Evolutionary conservation across 208 protist species (phyloP), one percentile per base, ranked within the genome.

Genomic region (Trypanosoma theileri): DNA sequence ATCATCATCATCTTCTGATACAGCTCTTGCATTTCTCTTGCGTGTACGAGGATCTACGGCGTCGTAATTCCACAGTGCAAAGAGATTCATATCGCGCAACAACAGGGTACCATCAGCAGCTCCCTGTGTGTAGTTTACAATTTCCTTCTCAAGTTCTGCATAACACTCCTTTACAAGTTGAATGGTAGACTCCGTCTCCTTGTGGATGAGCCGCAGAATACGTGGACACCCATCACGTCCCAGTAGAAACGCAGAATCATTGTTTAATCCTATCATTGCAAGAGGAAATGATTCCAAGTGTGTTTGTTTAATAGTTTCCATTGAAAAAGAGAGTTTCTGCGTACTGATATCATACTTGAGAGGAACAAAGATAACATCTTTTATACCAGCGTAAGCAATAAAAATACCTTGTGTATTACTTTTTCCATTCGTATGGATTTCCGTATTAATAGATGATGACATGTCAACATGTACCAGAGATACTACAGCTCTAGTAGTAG

Each of bases 41-140:
- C 85, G 88, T 21, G 67, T 79, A 10, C 85, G 90, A 0, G 86
- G 86, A 64, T 93, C 86, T 1, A 80, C 67, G 1, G 75, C 75
- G 51, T 88, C 84, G 56, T 85, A 80, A 56, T 83, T 80, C 88
- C 90, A 96, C 73, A 85, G 76, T n/a, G 83, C 81, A 46, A 73
- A 89, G 52, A 93, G 57, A 74, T 93, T 79, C 12, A 93, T 78
- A 19, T 69, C 65, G 26, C 59, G 61, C 21, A 94, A 72, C 21
- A 94, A 72, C 68, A 64, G 56, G 19, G 66, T 61, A 14, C 44
- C 28, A 28, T 16, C 44, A 56, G 1, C 35, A 56, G 1, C 44
- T 28, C 9, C 35, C 56, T 54, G n/a, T 16, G n/a, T 19, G 19
- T 61, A 31, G 28, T 55, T 22, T 21, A 26, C 41, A 13, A 76